Base-by-base conservation (phyloP, 2,329 filamentous ascomycete species). In the Talaromyces islandicus region DNA sequence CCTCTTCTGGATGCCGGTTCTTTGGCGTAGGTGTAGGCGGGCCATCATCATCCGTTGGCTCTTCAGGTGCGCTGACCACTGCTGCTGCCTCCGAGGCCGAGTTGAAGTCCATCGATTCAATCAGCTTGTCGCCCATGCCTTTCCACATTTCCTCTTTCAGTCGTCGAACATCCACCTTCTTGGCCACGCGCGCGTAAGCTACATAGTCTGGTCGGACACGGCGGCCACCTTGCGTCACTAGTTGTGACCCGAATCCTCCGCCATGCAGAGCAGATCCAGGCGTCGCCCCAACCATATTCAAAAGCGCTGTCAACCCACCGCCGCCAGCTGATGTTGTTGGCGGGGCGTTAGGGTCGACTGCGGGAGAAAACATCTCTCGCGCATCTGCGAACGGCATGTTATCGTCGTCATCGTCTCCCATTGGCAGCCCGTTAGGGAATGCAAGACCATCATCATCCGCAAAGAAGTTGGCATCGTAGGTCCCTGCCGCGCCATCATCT, bases 381-480 rank as follows among this genome's bases (percentile, higher is more conserved):
- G 78, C 79, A 68, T 81, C 79, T 25, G 78, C 76, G 63, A 81
- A 81, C 54, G 76, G 75, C 46, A 78, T 64, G 43, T 79, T 78
- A 56, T 79, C 77, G 55, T 77, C 75, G 17, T 80, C 78, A 56
- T 80, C 78, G 62, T 80, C 78, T 53, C 71, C 74, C 54, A 79
- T 64, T 43, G 75, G 77, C 56, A 76, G 69, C 38, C 77, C 78
- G 58, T 78, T 76, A 32, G 77, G 77, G 66, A 79, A 79, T 17
- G 76, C 73, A 57, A 78, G 70, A 9, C 77, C 78, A 64, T 80
- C 78, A 69, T 97, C 94, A 68, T 94, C 89, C 12, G 76, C 77
- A 80, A 97, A 99, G 83, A 97, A 99, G 74, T 97, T 90, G 61
- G 94, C 93, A 72, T 97, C 92, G 75, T 97, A 99, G 70, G 95